These are phyloP conservation scores for Pichia sp. DNA, from an alignment of 1,139 yeast genomes.

Conservation along the genomic window DNA sequence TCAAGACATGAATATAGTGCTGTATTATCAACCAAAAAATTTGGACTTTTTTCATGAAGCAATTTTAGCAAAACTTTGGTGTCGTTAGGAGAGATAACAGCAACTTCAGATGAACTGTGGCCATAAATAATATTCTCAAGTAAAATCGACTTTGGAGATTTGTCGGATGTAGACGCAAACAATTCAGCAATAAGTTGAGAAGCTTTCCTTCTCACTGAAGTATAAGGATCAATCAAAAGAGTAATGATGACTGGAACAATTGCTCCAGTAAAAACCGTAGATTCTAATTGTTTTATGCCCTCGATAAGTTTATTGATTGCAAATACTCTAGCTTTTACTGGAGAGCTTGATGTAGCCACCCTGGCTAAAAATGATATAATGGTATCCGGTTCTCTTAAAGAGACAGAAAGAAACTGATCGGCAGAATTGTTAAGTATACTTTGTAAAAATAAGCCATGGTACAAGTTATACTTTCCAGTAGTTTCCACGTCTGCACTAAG, in stretches of 20 bases:
- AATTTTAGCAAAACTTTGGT: slow-evolving; percentile 41
- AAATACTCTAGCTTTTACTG: slow-evolving; percentile 45
- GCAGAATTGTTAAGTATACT: slow-evolving; percentile 30
- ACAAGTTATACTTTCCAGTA: slow-evolving; percentile 37
- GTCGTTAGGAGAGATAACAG: slow-evolving; percentile 61
- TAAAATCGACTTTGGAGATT: slow-evolving; percentile 35
- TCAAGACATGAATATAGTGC: slow-evolving; percentile 31
- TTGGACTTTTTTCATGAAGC: slow-evolving; percentile 34
- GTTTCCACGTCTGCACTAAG: slow-evolving; percentile 26
- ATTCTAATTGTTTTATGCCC: slow-evolving; percentile 30
- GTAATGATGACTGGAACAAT: slow-evolving; percentile 37
- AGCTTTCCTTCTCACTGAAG: slow-evolving; percentile 33
- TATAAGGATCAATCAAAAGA: slow-evolving; percentile 34
- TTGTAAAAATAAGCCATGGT: slow-evolving; percentile 37
- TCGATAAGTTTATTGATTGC: slow-evolving; percentile 37
- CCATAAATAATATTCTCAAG: slow-evolving; percentile 41
- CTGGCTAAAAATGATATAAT: slow-evolving; percentile 50
- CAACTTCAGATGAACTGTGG: slow-evolving; percentile 32
- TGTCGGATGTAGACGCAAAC: slow-evolving; percentile 19
- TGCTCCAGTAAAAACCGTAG: slow-evolving; percentile 28
- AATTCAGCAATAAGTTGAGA: slow-evolving; percentile 29
- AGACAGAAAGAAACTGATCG: slow-evolving; percentile 29
- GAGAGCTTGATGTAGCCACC: slow-evolving; percentile 47
- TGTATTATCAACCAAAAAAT: slow-evolving; percentile 39
- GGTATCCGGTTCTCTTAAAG: slow-evolving; percentile 25